Evolutionary conservation across 495 filamentous ascomycete genomes (phyloP), one percentile per base, ranked within the genome.

Genomic region (Penicillium paradoxum): DNA sequence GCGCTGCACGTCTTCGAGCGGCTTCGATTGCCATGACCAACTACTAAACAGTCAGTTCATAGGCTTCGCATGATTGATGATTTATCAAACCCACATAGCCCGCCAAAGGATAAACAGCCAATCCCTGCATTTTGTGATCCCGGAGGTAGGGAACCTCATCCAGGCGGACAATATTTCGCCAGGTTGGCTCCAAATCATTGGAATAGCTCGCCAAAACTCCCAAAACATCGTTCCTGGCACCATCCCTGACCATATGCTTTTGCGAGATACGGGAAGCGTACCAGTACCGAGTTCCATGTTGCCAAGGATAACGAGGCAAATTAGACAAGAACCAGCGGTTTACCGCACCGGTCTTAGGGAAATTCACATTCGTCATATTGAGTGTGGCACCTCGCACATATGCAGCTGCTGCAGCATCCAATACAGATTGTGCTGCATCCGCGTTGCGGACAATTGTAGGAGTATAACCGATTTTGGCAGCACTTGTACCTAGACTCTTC

Each of bases 161-260:
- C 1, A 75, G 57, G 8, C 73, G 72, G 6, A 81, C 27, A 21
- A 79, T 67, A 8, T 58, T 73, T 39, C 78, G 68, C 81, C 46
- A 77, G 22, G 70, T 63, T 0, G 76, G 78, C 49, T 68, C 65
- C 11, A 66, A 27, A 29, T 65, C 65, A 36, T 67, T 65, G 9
- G 65, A 65, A 33, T 67, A 67, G 13, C 58, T 57, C 10, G 59
- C 61, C 48, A 55, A 46, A 11, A 61, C 43, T 25, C 84, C 84
- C 1, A 87, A 67, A 0, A 86, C 63, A 56, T 84, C 80, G 30
- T 78, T 78, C 6, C 80, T 74, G 4, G 51, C 47, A 22, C 56
- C 50, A 42, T 62, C 62, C 39, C 58, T 40, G 36, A 24, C 27
- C 7, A 10, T 38, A 55, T 81, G 79, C 34, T 77, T 64, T 15